Percentiles rank a stretch among this genome's conserved stretches.
Conservation (phyloP, 768 basidiomycete species). For the Calocybe gangraenosa region DNA sequence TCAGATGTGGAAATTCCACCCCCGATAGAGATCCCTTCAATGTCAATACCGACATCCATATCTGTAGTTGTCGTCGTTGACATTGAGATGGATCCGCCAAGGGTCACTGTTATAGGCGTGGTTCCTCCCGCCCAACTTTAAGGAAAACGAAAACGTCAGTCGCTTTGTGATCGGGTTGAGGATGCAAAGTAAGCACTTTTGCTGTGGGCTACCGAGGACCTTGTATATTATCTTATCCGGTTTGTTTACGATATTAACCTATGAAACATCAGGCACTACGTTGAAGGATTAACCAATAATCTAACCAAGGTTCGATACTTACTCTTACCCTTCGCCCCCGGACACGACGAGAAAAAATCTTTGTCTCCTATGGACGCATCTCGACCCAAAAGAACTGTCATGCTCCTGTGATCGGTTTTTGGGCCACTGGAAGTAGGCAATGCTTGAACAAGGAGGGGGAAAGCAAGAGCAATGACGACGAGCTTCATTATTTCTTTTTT, state of each 20-base stretch:
- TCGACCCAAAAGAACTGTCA: not conserved
- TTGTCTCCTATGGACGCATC: not conserved
- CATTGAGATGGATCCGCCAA: slow-evolving; percentile 6
- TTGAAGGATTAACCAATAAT: not conserved
- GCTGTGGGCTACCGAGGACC: slow-evolving; percentile 9
- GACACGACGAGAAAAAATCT: slow-evolving; percentile 11
- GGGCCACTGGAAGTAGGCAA: not conserved
- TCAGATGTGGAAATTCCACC: slow-evolving; percentile 9
- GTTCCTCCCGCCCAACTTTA: slow-evolving; percentile 12
- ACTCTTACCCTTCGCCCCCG: slow-evolving; percentile 11
- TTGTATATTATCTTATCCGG: slow-evolving; percentile 9
- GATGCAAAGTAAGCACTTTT: slow-evolving; percentile 5
- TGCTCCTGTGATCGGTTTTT: not conserved
- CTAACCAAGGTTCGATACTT: slow-evolving; percentile 3
- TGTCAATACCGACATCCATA: slow-evolving; percentile 7
- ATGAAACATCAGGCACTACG: not conserved
- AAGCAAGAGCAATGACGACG: not conserved
- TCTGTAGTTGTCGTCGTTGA: slow-evolving; percentile 7
- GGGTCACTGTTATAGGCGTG: slow-evolving; percentile 2
- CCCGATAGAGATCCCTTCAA: slow-evolving; percentile 8
- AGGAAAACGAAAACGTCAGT: not conserved
- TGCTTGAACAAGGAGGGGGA: slow-evolving; percentile 9
- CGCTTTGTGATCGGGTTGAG: not conserved
- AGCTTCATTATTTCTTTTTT: not conserved
- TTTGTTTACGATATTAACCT: slow-evolving; percentile 13